Base-by-base conservation (phyloP, 2,329 filamentous ascomycete genomes). In the Dactylellina sp. region DNA sequence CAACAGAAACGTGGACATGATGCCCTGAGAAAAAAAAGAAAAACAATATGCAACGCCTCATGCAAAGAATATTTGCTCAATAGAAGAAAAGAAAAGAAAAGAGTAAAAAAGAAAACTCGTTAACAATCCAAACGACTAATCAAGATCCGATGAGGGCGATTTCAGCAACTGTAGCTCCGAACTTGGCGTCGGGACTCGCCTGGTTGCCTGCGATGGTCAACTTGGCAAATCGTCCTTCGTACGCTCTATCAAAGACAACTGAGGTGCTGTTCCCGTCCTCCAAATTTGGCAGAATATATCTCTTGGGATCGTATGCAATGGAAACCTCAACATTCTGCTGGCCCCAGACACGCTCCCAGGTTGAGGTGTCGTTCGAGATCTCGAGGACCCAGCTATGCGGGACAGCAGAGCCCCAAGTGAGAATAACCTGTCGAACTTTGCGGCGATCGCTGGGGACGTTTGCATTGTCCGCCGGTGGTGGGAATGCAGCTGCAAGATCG, bases 401-500 rank as follows among this genome's bases (percentile, higher is more conserved):
- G 39, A 28, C 75, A 76, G 40, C 80, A 79, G 0, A 78, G 75
- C 2, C 78, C 79, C 2, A 80, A 9, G 68, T 72, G 37, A 71
- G 0, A 82, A 82, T 7, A 79, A 76, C 77, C 89, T 87, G 75
- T 84, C 84, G 79, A 89, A 85, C 7, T 84, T 82, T 1, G 90
- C 83, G 0, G 81, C 82, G 59, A 84, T 88, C 64, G 83, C 83
- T 1, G 79, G 77, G 0, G 88, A 87, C 0, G 87, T 32, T 2
- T 2, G 60, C 68, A 87, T 1, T 83, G 80, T 56, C 85, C 81
- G 0, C 84, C 87, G 68, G 25, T 25, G 68, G 68, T 12, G 68
- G 68, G 39, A 72, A 72, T 2, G 68, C 87, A 86, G 90, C 79
- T 89, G 86, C 78, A 89, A 89, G 50, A 22, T 86, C 82, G 46